A percentile compares a stretch with the other conserved stretches of the same genome.
phyloP scores from a whole-genome alignment of 179 eudicot genomes.

The Beta lomatogona region DNA sequence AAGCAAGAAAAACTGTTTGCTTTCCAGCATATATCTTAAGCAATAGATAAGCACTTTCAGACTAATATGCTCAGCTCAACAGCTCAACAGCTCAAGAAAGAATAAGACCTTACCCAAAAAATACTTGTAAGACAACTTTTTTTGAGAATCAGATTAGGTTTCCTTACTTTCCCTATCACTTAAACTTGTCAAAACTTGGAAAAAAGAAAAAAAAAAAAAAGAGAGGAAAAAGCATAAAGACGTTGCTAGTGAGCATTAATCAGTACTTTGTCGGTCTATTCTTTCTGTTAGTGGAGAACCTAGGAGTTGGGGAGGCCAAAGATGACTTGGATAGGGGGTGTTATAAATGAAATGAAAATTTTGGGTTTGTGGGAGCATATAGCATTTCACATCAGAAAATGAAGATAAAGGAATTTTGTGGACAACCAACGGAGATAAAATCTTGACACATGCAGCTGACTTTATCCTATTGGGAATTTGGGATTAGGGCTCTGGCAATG shows the following conservation, averaged over 20 bases:
- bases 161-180: not conserved
- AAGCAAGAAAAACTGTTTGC: not conserved
- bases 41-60: not conserved
- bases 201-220: not conserved
- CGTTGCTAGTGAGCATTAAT: not conserved
- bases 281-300: not conserved
- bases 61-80: not conserved
- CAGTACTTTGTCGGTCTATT: not conserved
- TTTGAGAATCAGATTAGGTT: not conserved
- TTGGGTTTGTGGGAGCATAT: too few relatives aligned
- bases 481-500: too few relatives aligned
- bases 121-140: not conserved
- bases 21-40: conserved; percentile 6
- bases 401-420: too few relatives aligned
- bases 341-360: too few relatives aligned
- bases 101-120: not conserved
- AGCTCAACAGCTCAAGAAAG: not conserved
- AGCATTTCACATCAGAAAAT: too few relatives aligned
- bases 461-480: too few relatives aligned
- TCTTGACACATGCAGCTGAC: too few relatives aligned
- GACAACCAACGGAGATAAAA: too few relatives aligned
- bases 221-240: not conserved
- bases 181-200: not conserved
- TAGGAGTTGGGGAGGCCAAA: too few relatives aligned
- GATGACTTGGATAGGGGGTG: not conserved